Conservation (phyloP, 345 rosid genomes). For the Populus ilicifolia region DNA sequence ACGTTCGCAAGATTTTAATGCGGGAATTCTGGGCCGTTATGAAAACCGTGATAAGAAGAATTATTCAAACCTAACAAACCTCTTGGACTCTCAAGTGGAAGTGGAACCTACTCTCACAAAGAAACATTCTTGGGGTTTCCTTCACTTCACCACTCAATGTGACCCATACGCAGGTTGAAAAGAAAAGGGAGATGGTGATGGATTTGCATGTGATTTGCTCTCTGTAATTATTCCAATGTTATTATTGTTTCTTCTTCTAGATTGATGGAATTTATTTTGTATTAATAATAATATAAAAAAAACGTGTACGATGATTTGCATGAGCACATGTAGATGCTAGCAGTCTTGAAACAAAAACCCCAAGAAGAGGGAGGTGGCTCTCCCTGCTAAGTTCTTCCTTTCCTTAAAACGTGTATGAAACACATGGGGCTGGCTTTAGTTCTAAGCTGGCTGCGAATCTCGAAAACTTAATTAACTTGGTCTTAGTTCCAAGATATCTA, state of each 20-base stretch:
- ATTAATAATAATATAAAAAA: not conserved
- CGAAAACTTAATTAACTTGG: constrained; percentile 27
- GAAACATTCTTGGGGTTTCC: too few species aligned
- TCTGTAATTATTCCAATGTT: too few species aligned
- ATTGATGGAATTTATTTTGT: too few species aligned
- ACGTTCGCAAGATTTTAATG: not conserved
- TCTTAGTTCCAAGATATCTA: constrained; percentile 9
- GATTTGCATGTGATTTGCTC: too few species aligned
- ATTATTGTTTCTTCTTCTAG: too few species aligned
- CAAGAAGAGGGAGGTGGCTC: constrained; percentile 19
- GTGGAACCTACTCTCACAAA: too few species aligned
- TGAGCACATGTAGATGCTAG: constrained; percentile 15
- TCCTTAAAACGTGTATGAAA: not conserved
- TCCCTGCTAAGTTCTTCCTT: too few species aligned
- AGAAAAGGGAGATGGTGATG: too few species aligned
- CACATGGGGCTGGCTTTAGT: constrained; percentile 19
- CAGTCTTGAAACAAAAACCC: constrained; percentile 21
- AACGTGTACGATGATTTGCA: not conserved
- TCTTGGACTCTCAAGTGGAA: too few species aligned
- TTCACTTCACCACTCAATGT: too few species aligned
- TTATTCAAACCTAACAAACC: not conserved
- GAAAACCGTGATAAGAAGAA: not conserved
- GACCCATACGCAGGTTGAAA: too few species aligned
- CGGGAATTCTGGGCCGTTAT: not conserved
- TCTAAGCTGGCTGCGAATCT: constrained; percentile 48